Conservation (phyloP, 352 stramenopile genomes). For the Phytopythium oedochilum region DNA sequence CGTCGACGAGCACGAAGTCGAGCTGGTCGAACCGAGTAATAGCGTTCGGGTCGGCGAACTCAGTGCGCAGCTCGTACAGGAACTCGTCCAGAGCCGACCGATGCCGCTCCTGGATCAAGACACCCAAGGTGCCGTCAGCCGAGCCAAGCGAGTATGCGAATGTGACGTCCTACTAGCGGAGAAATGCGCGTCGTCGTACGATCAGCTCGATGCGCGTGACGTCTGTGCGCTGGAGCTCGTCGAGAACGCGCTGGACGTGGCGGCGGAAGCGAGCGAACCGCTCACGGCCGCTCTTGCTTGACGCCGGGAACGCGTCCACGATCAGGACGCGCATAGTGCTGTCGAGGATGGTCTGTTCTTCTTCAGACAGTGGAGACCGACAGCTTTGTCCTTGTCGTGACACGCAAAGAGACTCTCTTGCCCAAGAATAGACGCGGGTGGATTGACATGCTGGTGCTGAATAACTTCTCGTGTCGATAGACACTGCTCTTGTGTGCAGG, state of each 20-base stretch:
- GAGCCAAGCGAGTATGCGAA: neutral
- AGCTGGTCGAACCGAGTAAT: slow-evolving; percentile 82
- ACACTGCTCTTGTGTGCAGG: neutral
- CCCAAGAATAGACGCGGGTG: neutral
- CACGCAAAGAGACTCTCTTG: too few relatives aligned
- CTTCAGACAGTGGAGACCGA: too few relatives aligned
- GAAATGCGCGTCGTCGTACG: too few relatives aligned
- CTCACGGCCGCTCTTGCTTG: slow-evolving; percentile 36
- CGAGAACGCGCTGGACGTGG: slow-evolving; percentile 39
- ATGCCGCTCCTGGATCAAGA: slow-evolving; percentile 36
- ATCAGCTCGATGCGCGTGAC: slow-evolving; percentile 58
- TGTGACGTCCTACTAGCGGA: too few relatives aligned
- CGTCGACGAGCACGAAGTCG: slow-evolving; percentile 78
- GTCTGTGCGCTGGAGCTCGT: slow-evolving; percentile 55
- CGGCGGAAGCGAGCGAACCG: slow-evolving; percentile 47
- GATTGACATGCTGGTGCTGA: too few relatives aligned
- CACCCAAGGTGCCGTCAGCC: neutral
- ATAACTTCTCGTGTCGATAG: too few relatives aligned
- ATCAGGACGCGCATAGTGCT: slow-evolving; percentile 63
- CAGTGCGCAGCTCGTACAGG: slow-evolving; percentile 71
- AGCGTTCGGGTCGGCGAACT: slow-evolving; percentile 46
- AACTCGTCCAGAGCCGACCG: slow-evolving; percentile 66
- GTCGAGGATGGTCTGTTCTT: too few relatives aligned
- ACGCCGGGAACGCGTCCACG: slow-evolving; percentile 53
- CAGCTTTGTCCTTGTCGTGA: too few relatives aligned